A percentile compares a stretch with the other conserved stretches of the same genome.
Conservation (phyloP, 1,139 yeast genomes). For the Sugiyamaella pinicola region DNA sequence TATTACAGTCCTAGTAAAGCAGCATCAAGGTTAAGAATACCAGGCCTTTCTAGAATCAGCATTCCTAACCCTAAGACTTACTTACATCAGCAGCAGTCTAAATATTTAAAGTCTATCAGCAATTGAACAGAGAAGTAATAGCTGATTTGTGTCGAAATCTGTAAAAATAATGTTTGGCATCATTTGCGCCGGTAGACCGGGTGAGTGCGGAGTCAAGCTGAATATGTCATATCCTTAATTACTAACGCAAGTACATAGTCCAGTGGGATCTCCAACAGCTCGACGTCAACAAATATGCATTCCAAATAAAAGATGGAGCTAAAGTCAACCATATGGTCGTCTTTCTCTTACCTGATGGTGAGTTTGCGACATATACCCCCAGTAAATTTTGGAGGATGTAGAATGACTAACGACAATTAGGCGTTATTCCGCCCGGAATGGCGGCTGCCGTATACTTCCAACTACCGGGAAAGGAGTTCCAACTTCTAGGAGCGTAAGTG, state of each 20-base stretch:
- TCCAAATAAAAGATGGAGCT: slow-evolving; percentile 61
- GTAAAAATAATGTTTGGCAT: slow-evolving; percentile 50
- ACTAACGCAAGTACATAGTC: slow-evolving; percentile 27
- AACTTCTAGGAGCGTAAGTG: slow-evolving; percentile 62
- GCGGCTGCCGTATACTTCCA: slow-evolving; percentile 90
- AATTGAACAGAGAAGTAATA: too few relatives aligned
- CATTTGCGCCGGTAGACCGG: slow-evolving; percentile 49
- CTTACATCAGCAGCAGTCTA: too few relatives aligned
- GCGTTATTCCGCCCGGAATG: slow-evolving; percentile 58
- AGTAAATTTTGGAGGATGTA: not conserved
- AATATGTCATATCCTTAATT: not conserved
- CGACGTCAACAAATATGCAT: slow-evolving; percentile 64
- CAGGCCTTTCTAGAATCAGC: too few relatives aligned
- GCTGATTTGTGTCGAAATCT: too few relatives aligned
- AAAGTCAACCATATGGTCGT: slow-evolving; percentile 72
- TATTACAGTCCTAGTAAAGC: too few relatives aligned
- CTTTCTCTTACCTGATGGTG: slow-evolving; percentile 70
- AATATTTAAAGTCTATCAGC: too few relatives aligned
- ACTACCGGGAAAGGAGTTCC: slow-evolving; percentile 74
- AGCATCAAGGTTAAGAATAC: too few relatives aligned
- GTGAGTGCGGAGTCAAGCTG: slow-evolving; percentile 7
- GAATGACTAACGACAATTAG: not conserved
- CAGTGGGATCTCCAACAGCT: slow-evolving; percentile 53
- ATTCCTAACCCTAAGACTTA: too few relatives aligned
- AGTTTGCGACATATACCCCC: too few relatives aligned